Evolutionary conservation across 163 green algal genomes (phyloP).

Genomic region (Prototheca cutis): DNA sequence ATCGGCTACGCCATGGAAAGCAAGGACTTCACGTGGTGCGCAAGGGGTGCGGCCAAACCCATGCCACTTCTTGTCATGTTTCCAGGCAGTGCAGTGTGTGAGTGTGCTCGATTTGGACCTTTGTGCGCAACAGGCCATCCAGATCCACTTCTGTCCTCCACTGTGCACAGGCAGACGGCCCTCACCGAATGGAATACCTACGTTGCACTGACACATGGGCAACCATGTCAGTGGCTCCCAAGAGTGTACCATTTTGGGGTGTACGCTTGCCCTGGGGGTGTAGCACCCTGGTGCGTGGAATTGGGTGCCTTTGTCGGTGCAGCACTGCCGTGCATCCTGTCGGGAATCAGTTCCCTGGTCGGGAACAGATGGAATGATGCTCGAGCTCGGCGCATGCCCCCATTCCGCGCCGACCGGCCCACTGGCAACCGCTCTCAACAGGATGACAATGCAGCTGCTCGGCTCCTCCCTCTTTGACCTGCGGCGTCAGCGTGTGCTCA

Average conservation of each 20-base stretch:
- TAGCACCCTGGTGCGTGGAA: slow-evolving; percentile 10
- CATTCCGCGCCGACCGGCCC: too few relatives aligned
- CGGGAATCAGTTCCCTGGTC: neutral
- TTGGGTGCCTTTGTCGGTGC: neutral
- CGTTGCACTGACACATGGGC: neutral
- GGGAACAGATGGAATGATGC: neutral
- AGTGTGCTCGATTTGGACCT: neutral
- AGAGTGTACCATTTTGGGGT: slow-evolving; percentile 10
- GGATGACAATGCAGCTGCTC: slow-evolving; percentile 23
- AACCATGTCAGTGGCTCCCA: slow-evolving; percentile 1
- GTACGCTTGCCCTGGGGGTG: neutral
- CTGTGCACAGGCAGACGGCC: slow-evolving; percentile 7
- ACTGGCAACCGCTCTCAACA: too few relatives aligned
- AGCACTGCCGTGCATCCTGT: neutral
- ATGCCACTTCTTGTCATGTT: neutral
- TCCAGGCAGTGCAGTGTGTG: neutral
- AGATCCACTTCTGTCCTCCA: neutral
- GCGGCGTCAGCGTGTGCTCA: neutral
- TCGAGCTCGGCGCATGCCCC: too few relatives aligned
- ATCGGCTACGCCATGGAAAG: slow-evolving; percentile 3
- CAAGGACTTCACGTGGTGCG: slow-evolving; percentile 1
- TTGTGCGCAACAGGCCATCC: neutral
- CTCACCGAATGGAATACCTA: slow-evolving; percentile 17
- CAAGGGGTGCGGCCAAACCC: neutral
- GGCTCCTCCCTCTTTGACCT: slow-evolving; percentile 8